Percentiles rank a stretch among this genome's conserved stretches.
Evolutionary conservation across 1,284 basidiomycete species (phyloP).

Genomic region (Irpex sp.): DNA sequence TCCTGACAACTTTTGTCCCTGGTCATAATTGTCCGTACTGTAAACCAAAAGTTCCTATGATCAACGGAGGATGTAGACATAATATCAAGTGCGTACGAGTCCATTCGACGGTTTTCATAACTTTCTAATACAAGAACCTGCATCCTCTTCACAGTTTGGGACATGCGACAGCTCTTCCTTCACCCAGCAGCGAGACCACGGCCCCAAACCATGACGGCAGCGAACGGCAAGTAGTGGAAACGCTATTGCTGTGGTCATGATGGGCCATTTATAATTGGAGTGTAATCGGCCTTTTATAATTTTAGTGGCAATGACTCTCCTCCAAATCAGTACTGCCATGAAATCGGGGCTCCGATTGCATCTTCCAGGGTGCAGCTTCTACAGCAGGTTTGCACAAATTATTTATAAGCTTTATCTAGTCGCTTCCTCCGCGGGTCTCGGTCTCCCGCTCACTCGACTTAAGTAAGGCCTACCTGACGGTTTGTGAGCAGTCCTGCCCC

Average conservation of each 20-base stretch:
- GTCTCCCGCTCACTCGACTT: neutral
- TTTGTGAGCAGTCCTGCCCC: neutral
- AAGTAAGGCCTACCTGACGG: too few species aligned
- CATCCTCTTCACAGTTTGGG: neutral
- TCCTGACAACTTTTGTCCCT: too few species aligned
- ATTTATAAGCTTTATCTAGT: too few species aligned
- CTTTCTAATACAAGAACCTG: neutral
- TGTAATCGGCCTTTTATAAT: too few species aligned
- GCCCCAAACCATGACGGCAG: neutral
- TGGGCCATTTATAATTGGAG: neutral
- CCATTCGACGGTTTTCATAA: too few species aligned
- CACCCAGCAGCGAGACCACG: too few species aligned
- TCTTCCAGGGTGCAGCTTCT: neutral
- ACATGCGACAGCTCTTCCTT: neutral
- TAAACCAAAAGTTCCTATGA: too few species aligned
- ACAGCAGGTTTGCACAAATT: too few species aligned
- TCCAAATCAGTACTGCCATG: neutral
- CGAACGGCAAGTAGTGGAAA: neutral
- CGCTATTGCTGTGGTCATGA: neutral
- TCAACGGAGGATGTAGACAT: too few species aligned
- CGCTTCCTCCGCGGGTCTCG: neutral
- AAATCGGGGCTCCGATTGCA: neutral
- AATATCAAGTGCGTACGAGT: too few species aligned
- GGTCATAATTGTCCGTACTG: too few species aligned
- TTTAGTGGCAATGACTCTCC: neutral